Conservation (phyloP, 1,284 basidiomycete genomes). For the Trichosporon sp. region DNA sequence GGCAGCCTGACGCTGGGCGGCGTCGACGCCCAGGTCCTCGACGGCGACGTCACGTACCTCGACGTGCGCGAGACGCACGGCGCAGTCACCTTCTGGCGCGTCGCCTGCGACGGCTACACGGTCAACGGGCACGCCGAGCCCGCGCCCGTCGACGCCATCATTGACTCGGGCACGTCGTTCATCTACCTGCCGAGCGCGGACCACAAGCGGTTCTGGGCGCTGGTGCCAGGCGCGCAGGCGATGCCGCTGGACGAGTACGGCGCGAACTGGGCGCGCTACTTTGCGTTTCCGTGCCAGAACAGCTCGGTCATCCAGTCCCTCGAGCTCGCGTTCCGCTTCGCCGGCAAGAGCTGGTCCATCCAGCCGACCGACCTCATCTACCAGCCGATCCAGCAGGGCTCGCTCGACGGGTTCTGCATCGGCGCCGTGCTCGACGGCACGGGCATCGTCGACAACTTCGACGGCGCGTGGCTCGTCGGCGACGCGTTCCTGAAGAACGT, state of each 20-base stretch:
- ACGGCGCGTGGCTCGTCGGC: slow-evolving; percentile 71
- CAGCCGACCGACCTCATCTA: slow-evolving; percentile 9
- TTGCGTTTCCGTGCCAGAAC: slow-evolving; percentile 22
- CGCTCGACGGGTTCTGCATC: not conserved
- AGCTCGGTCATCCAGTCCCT: not conserved
- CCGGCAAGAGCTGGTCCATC: slow-evolving; percentile 4
- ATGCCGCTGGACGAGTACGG: slow-evolving; percentile 1
- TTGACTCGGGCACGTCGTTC: slow-evolving; percentile 9
- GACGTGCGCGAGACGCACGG: slow-evolving; percentile 48
- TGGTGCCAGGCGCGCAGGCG: not conserved
- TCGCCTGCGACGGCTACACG: slow-evolving; percentile 3
- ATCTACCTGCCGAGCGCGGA: not conserved
- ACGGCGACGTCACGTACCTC: slow-evolving; percentile 68
- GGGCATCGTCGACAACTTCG: slow-evolving; percentile 2
- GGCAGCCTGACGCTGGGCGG: slow-evolving; percentile 63
- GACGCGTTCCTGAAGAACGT: slow-evolving; percentile 82
- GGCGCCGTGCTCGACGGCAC: not conserved
- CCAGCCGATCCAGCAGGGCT: not conserved
- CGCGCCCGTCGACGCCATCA: not conserved
- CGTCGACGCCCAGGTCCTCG: slow-evolving; percentile 60
- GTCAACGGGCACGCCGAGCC: slow-evolving; percentile 6
- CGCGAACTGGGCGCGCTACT: slow-evolving; percentile 1
- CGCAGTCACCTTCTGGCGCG: slow-evolving; percentile 3
- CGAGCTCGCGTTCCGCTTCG: slow-evolving; percentile 1
- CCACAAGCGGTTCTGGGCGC: not conserved